Percentiles rank a stretch among this genome's conserved stretches.
Evolutionary conservation across 2,329 filamentous ascomycete species (phyloP).

Genomic region (Colletotrichum musicola): DNA sequence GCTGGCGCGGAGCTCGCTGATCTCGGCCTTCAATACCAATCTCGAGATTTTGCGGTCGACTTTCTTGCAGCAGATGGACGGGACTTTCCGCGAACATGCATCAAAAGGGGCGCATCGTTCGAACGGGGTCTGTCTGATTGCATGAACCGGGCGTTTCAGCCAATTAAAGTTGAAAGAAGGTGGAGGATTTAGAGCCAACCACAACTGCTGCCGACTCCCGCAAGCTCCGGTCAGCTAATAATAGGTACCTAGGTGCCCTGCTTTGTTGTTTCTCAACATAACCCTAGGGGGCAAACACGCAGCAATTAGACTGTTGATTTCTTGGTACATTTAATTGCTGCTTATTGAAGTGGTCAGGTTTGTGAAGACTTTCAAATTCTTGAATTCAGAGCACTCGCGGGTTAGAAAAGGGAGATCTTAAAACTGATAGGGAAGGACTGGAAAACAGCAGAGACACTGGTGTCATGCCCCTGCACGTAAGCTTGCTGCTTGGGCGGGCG

Average conservation of each 20-base stretch:
- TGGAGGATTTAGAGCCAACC: conserved; percentile 20
- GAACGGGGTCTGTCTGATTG: conserved; percentile 8
- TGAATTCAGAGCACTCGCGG: no score
- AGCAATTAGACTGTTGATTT: no score
- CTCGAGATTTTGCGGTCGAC: conserved; percentile 33
- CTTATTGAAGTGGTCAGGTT: no score
- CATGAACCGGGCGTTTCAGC: conserved; percentile 28
- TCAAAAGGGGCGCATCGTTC: background rate
- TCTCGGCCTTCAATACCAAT: background rate
- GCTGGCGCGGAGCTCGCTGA: conserved; percentile 21
- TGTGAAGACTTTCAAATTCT: no score
- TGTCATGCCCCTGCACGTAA: conserved; percentile 3
- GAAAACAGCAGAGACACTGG: background rate
- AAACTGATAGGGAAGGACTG: no score
- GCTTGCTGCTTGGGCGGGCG: background rate
- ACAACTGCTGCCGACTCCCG: conserved; percentile 23
- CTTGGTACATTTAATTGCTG: no score
- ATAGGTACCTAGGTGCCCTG: background rate
- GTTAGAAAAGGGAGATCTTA: no score
- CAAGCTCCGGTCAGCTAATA: conserved; percentile 10
- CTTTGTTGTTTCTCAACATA: no score
- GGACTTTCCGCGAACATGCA: conserved; percentile 27
- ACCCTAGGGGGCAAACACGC: no score
- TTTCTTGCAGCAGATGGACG: conserved; percentile 29
- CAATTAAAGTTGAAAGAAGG: conserved; percentile 13